Conservation (phyloP, 768 basidiomycete species). For the Lactarius akahatsu region DNA sequence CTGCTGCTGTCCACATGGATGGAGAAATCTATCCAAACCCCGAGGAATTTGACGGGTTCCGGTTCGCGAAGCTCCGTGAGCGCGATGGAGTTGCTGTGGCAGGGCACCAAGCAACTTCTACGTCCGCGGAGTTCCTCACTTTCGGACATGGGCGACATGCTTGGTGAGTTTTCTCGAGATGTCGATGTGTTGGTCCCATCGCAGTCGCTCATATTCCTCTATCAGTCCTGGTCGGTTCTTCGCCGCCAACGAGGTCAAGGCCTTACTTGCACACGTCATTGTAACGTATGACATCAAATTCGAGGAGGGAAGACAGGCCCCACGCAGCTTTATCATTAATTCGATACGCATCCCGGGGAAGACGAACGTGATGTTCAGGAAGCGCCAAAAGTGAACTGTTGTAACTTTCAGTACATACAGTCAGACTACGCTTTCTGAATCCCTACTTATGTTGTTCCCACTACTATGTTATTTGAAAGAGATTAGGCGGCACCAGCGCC, state of each 20-base stretch:
- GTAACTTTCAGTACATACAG: background rate
- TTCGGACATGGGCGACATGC: slow-evolving; percentile 34
- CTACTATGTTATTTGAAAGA: background rate
- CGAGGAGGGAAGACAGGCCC: slow-evolving; percentile 24
- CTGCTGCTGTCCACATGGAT: slow-evolving; percentile 41
- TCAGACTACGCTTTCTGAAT: background rate
- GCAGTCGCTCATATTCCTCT: background rate
- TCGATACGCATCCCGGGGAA: slow-evolving; percentile 12
- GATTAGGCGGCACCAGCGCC: background rate
- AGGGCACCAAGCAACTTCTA: slow-evolving; percentile 33
- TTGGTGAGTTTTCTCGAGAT: slow-evolving; percentile 29
- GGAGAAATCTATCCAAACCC: slow-evolving; percentile 45
- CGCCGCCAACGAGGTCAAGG: slow-evolving; percentile 31
- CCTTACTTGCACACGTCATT: slow-evolving; percentile 31
- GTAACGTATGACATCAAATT: slow-evolving; percentile 33
- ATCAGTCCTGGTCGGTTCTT: slow-evolving; percentile 26
- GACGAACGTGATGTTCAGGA: slow-evolving; percentile 31
- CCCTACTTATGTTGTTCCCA: background rate
- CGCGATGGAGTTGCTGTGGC: slow-evolving; percentile 24
- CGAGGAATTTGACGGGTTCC: slow-evolving; percentile 41
- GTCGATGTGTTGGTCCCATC: too few species aligned
- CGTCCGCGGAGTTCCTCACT: slow-evolving; percentile 37
- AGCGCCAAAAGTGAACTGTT: slow-evolving; percentile 15
- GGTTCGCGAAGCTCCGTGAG: slow-evolving; percentile 39
- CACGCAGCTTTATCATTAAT: slow-evolving; percentile 9